Percentiles rank a stretch among this genome's conserved stretches.
Conservation (phyloP, 148 eudicot genomes). For the Camellia sinensis region DNA sequence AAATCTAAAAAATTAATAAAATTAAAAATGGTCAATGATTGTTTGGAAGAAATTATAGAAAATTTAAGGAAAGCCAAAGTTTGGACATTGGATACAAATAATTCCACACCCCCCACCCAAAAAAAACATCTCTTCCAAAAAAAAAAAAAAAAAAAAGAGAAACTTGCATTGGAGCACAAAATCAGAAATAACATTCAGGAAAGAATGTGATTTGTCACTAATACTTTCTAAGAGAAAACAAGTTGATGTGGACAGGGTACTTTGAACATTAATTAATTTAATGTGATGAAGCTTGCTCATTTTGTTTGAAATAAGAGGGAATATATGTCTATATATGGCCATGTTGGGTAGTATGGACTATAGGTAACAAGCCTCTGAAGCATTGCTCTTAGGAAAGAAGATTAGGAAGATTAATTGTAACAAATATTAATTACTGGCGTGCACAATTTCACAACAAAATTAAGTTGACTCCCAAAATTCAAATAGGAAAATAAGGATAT, state of each 20-base stretch:
- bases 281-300: neutral
- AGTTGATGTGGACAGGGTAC: neutral
- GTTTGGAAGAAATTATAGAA: neutral
- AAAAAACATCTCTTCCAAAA: too few relatives aligned
- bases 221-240: neutral
- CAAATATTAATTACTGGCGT: neutral
- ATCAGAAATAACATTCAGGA: neutral
- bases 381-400: neutral
- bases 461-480: neutral
- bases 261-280: neutral
- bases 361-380: neutral
- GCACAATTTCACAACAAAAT: neutral
- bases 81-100: too few relatives aligned
- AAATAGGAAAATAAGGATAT: neutral
- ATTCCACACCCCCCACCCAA: too few relatives aligned
- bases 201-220: neutral
- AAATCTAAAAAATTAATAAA: neutral
- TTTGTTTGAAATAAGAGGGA: neutral
- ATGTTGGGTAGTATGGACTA: too few relatives aligned
- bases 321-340: too few relatives aligned
- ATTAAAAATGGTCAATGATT: neutral
- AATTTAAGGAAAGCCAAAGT: neutral
- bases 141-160: too few relatives aligned
- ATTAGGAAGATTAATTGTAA: neutral
- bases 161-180: too few relatives aligned